phyloP scores from a whole-genome alignment of 345 rosid genomes.

The Raphanus sativus region DNA sequence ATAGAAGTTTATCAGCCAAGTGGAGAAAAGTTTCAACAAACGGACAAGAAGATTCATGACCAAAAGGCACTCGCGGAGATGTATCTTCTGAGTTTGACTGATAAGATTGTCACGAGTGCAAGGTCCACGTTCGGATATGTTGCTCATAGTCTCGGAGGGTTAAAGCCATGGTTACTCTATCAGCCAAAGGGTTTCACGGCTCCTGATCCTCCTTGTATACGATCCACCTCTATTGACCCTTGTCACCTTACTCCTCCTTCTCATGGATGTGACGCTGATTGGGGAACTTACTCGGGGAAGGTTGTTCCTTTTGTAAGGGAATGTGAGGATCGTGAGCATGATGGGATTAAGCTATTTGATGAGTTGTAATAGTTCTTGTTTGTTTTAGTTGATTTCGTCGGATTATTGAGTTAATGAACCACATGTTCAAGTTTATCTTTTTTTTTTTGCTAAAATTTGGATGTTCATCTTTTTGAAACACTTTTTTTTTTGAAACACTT shows the following conservation, averaged over 20 bases:
- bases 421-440: background rate
- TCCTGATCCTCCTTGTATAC: slow-evolving; percentile 47
- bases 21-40: slow-evolving; percentile 41
- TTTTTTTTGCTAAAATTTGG: background rate
- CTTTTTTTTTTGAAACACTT: background rate
- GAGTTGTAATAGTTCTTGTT: slow-evolving; percentile 31
- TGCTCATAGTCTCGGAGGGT: slow-evolving; percentile 41
- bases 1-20: slow-evolving; percentile 46
- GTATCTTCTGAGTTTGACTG: slow-evolving; percentile 44
- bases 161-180: slow-evolving; percentile 46
- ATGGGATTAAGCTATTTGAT: slow-evolving; percentile 47
- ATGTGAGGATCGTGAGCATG: slow-evolving; percentile 44
- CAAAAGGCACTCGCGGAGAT: slow-evolving; percentile 45
- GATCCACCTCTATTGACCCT: slow-evolving; percentile 44
- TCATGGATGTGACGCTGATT: slow-evolving; percentile 40
- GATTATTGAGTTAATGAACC: slow-evolving; percentile 12
- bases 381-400: background rate
- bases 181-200: slow-evolving; percentile 18
- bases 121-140: slow-evolving; percentile 54
- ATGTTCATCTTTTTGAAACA: too few relatives aligned
- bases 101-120: slow-evolving; percentile 44
- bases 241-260: slow-evolving; percentile 48
- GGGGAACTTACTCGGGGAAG: slow-evolving; percentile 32
- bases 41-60: slow-evolving; percentile 41
- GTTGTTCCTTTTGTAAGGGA: slow-evolving; percentile 41